Conservation (phyloP, 768 basidiomycete species). For the Psilocybe cubensis region DNA sequence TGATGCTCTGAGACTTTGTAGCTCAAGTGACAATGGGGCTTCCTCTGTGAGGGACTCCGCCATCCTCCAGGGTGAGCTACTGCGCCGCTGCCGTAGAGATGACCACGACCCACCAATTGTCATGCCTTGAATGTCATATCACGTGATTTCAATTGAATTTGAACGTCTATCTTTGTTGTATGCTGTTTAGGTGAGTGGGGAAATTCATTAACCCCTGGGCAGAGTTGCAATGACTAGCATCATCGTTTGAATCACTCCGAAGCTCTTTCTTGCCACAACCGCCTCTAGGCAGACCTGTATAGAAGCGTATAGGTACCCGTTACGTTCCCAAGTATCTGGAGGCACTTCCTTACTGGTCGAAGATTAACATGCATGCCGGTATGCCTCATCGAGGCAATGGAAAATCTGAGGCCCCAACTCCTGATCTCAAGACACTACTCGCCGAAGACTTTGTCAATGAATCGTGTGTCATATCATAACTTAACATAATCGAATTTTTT, state of each 20-base stretch:
- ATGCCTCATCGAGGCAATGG: slow-evolving; percentile 14
- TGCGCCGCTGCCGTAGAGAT: no score
- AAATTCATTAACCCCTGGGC: no score
- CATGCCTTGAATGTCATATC: no score
- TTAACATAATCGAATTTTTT: slow-evolving; percentile 6
- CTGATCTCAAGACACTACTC: slow-evolving; percentile 40
- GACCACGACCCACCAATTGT: no score
- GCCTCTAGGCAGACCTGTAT: not conserved
- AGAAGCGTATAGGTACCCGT: not conserved
- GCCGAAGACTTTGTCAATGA: slow-evolving; percentile 70
- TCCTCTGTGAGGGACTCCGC: slow-evolving; percentile 22
- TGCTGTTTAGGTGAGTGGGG: no score
- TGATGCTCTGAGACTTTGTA: slow-evolving; percentile 47
- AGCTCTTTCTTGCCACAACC: no score
- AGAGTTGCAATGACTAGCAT: not conserved
- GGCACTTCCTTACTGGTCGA: no score
- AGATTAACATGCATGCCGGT: no score
- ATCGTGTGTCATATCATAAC: slow-evolving; percentile 48
- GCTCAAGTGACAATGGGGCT: slow-evolving; percentile 50
- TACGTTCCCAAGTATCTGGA: no score
- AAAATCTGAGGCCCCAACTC: not conserved
- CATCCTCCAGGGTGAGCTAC: no score
- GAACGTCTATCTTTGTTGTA: no score
- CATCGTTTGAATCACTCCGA: not conserved
- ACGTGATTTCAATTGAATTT: no score